Evolutionary conservation across 164 flowering plant species (phyloP).

Genomic region (Stephania japonica): DNA sequence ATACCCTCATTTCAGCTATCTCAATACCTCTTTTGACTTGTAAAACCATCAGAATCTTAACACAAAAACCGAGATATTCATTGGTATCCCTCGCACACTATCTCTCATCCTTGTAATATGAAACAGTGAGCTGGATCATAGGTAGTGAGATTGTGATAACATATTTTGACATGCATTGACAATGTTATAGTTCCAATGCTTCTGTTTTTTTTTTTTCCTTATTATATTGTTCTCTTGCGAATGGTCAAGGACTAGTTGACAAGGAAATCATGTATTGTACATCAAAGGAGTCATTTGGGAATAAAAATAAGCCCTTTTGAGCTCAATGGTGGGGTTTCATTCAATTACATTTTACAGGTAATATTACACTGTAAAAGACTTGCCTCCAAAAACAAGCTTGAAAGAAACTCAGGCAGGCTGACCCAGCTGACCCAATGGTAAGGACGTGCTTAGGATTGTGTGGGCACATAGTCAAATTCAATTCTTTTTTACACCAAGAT

Average conservation of each 20-base stretch:
- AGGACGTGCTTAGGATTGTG: no score
- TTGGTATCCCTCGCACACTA: neutral
- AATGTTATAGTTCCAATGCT: neutral
- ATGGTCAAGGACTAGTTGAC: neutral
- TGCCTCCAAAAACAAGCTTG: neutral
- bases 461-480: no score
- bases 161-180: neutral
- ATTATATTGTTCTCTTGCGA: neutral
- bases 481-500: no score
- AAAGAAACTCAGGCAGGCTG: no score
- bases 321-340: neutral
- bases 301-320: neutral
- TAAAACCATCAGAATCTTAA: neutral
- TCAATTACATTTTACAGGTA: neutral
- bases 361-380: neutral
- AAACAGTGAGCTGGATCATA: neutral
- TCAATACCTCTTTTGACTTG: slow-evolving; percentile 11
- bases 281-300: neutral
- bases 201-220: neutral
- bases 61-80: neutral
- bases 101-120: neutral
- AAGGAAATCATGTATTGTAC: slow-evolving; percentile 3
- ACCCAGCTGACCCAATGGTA: no score
- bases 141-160: neutral
- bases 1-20: neutral